phyloP scores from a whole-genome alignment of 2,329 filamentous ascomycete genomes.

The Harringtonia aguacate region DNA sequence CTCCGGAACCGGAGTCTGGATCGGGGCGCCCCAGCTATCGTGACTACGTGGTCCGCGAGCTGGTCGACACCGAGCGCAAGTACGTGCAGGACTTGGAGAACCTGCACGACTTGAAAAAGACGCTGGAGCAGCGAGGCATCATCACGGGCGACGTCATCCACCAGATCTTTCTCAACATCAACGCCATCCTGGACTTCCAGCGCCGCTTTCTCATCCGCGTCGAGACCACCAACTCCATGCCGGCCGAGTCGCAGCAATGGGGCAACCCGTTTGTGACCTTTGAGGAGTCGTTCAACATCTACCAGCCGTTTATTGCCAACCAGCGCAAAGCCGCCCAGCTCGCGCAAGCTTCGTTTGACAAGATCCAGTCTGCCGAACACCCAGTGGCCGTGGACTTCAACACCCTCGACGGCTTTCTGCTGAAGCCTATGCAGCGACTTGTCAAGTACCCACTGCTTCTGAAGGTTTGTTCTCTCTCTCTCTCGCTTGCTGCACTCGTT shows the following conservation, averaged over 20 bases:
- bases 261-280: conserved; percentile 81
- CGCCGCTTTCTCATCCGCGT: conserved; percentile 90
- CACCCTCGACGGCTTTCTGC: conserved; percentile 78
- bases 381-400: conserved; percentile 80
- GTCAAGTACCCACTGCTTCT: conserved; percentile 90
- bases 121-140: conserved; percentile 75
- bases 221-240: conserved; percentile 85
- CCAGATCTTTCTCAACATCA: conserved; percentile 93
- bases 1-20: too few relatives aligned
- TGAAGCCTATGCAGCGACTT: conserved; percentile 93
- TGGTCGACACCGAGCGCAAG: conserved; percentile 91
- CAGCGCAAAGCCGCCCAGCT: conserved; percentile 81
- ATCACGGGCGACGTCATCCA: conserved; percentile 85
- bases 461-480: conserved; percentile 40
- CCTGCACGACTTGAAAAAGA: conserved; percentile 82
- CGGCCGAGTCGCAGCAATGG: conserved; percentile 74
- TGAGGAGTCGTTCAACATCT: conserved; percentile 82
- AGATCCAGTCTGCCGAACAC: conserved; percentile 65
- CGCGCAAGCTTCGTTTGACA: conserved; percentile 79
- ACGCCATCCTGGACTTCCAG: conserved; percentile 89
- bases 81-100: conserved; percentile 97
- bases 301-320: conserved; percentile 95
- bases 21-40: conserved; percentile 65
- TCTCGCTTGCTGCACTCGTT: not conserved
- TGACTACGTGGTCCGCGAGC: conserved; percentile 82